phyloP scores from a whole-genome alignment of 1,139 yeast species.

The Citeromyces siamensis region DNA sequence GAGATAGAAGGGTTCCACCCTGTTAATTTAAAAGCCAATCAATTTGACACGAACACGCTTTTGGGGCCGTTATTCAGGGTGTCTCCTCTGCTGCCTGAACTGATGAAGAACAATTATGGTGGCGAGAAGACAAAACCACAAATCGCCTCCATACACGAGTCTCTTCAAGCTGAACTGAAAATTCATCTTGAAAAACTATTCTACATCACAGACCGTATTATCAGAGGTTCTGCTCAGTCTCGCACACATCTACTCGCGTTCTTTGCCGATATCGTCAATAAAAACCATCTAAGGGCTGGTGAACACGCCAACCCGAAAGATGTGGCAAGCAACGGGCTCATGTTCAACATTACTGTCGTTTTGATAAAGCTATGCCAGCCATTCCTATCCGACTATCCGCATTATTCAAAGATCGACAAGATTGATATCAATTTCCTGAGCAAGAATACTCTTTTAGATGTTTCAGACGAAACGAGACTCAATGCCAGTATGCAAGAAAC shows the following conservation, averaged over 20 bases:
- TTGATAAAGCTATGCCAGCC: slow-evolving; percentile 72
- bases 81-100: slow-evolving; percentile 54
- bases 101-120: slow-evolving; percentile 32
- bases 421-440: slow-evolving; percentile 60
- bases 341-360: slow-evolving; percentile 63
- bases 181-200: slow-evolving; percentile 49
- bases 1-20: slow-evolving; percentile 43
- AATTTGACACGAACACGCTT: slow-evolving; percentile 48
- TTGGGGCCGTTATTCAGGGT: slow-evolving; percentile 69
- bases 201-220: slow-evolving; percentile 55
- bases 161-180: slow-evolving; percentile 48
- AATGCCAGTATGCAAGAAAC: slow-evolving; percentile 68
- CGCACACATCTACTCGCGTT: slow-evolving; percentile 52
- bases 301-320: slow-evolving; percentile 63
- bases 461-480: slow-evolving; percentile 73
- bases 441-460: slow-evolving; percentile 37
- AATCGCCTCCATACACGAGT: slow-evolving; percentile 34
- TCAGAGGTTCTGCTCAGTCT: slow-evolving; percentile 63
- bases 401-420: slow-evolving; percentile 53
- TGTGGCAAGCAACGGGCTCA: slow-evolving; percentile 69
- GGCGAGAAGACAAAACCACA: slow-evolving; percentile 29
- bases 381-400: slow-evolving; percentile 43
- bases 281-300: slow-evolving; percentile 81
- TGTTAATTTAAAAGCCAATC: slow-evolving; percentile 27
- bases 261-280: slow-evolving; percentile 61